Percentiles rank a stretch among this genome's conserved stretches.
phyloP scores from a whole-genome alignment of 2,329 filamentous ascomycete genomes.

The Botryotinia narcissicola region DNA sequence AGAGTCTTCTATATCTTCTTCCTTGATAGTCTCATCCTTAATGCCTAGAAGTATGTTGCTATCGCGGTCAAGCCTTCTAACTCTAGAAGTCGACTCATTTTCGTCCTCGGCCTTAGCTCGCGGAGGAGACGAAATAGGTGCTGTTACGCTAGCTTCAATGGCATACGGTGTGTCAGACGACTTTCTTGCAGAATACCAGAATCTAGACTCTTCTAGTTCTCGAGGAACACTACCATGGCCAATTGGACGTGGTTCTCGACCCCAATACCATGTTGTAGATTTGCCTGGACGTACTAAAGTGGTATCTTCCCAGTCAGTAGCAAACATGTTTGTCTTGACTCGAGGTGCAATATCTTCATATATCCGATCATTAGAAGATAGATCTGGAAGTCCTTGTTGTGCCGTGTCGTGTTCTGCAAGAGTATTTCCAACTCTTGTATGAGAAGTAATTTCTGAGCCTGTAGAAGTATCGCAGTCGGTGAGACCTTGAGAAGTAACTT shows the following conservation, averaged over 20 bases:
- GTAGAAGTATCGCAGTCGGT: not conserved
- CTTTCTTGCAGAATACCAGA: conserved; percentile 1
- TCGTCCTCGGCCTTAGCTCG: not conserved
- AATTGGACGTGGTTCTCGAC: not conserved
- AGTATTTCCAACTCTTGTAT: not conserved
- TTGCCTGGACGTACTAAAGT: not conserved
- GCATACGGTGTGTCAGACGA: not conserved
- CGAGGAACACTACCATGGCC: not conserved
- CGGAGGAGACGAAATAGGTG: not conserved
- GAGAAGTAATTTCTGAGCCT: not conserved
- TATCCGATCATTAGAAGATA: not conserved
- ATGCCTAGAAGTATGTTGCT: no score
- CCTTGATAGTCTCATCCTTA: not conserved
- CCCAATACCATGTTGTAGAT: not conserved
- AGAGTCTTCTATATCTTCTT: not conserved
- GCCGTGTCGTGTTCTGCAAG: not conserved
- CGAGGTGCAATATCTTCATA: not conserved
- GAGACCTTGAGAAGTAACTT: not conserved
- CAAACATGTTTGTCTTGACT: not conserved
- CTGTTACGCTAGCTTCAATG: not conserved
- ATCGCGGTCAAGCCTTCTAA: not conserved
- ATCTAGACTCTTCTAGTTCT: not conserved
- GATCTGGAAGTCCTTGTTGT: not conserved
- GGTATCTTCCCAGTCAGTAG: not conserved
- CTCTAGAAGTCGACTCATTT: not conserved